phyloP scores from a whole-genome alignment of 306 rosid species.

The Alnus rubra region DNA sequence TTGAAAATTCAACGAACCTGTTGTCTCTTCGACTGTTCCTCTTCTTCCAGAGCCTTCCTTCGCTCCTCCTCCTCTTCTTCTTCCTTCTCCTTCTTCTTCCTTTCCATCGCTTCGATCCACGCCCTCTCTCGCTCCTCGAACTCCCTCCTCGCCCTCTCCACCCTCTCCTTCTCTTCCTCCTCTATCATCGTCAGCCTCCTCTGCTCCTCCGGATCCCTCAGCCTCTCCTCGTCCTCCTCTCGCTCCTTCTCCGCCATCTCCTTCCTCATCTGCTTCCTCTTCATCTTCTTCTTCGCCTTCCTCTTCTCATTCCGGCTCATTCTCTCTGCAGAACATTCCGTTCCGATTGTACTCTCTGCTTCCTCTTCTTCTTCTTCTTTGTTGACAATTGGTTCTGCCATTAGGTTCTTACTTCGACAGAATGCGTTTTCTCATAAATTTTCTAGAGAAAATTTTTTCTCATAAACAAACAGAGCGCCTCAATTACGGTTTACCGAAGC shows the following conservation, averaged over 20 bases:
- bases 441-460: background rate
- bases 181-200: constrained; percentile 37
- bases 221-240: constrained; percentile 55
- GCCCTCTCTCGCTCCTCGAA: constrained; percentile 75
- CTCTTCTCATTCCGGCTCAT: constrained; percentile 79
- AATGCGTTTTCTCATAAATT: background rate
- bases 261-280: constrained; percentile 67
- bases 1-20: constrained; percentile 32
- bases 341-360: background rate
- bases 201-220: constrained; percentile 69
- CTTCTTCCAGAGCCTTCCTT: constrained; percentile 47
- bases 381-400: background rate
- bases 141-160: constrained; percentile 48
- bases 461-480: background rate
- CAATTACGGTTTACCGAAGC: background rate
- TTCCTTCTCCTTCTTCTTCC: constrained; percentile 35
- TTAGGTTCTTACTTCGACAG: background rate
- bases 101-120: constrained; percentile 61
- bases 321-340: constrained; percentile 2
- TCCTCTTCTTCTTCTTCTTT: constrained; percentile 20
- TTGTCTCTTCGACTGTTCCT: constrained; percentile 16
- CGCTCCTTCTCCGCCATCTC: constrained; percentile 58
- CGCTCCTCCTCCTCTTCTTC: constrained; percentile 43
- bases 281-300: constrained; percentile 72
- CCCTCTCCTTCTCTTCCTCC: constrained; percentile 65